phyloP scores from a whole-genome alignment of 768 basidiomycete species.

The Mycena indigotica region DNA sequence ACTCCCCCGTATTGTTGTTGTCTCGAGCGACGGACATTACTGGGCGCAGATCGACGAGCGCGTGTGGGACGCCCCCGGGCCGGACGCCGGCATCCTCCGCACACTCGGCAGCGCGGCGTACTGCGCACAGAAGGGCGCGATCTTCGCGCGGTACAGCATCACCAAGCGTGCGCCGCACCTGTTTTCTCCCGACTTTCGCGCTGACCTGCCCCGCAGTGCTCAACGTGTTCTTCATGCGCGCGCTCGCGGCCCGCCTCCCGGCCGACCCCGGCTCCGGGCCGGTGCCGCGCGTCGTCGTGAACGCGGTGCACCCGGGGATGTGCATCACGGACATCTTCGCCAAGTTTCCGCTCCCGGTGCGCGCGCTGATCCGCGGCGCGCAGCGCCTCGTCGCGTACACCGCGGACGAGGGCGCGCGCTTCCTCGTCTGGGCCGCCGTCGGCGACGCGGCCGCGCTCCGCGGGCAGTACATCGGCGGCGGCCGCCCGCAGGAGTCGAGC shows the following conservation, averaged over 20 bases:
- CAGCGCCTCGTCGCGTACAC: slow-evolving; percentile 19
- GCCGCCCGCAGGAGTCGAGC: slow-evolving; percentile 20
- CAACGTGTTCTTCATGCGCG: slow-evolving; percentile 24
- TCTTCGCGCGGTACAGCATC: neutral
- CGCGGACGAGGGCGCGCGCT: slow-evolving; percentile 26
- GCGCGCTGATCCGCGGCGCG: neutral
- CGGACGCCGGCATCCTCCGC: slow-evolving; percentile 8
- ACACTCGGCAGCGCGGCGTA: slow-evolving; percentile 21
- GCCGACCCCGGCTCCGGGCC: neutral
- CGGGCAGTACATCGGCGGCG: slow-evolving; percentile 19
- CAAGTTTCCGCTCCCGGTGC: neutral
- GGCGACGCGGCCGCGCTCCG: slow-evolving; percentile 5
- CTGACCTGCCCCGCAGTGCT: slow-evolving; percentile 16
- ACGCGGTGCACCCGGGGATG: slow-evolving; percentile 24
- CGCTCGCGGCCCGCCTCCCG: slow-evolving; percentile 14
- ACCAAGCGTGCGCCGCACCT: neutral
- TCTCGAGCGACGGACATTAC: slow-evolving; percentile 23
- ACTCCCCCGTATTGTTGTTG: slow-evolving; percentile 15
- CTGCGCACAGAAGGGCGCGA: neutral
- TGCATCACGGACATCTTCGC: slow-evolving; percentile 18
- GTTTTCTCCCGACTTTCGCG: neutral
- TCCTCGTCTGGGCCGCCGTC: slow-evolving; percentile 20
- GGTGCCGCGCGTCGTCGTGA: slow-evolving; percentile 14
- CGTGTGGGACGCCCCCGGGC: neutral
- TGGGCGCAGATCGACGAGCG: slow-evolving; percentile 1